Percentiles rank a stretch among this genome's conserved stretches.
Conservation (phyloP, 768 basidiomycete genomes). For the Coprinellus micaceus region DNA sequence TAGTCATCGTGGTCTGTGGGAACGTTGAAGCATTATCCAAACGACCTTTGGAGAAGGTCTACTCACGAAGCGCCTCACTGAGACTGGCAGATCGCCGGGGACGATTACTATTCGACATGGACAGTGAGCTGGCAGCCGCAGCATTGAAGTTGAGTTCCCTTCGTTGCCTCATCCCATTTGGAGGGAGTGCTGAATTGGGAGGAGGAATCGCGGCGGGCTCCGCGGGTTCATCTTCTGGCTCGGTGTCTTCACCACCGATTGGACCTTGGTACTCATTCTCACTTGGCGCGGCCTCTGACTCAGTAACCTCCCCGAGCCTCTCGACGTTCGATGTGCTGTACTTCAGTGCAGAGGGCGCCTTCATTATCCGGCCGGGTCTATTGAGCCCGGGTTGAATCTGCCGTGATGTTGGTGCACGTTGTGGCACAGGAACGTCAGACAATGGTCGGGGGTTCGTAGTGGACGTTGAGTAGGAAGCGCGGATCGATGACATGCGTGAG, state of each 20-base stretch:
- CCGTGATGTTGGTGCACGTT: conserved; percentile 32
- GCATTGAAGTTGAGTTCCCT: conserved; percentile 18
- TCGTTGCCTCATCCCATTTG: conserved; percentile 17
- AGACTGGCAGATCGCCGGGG: conserved; percentile 75
- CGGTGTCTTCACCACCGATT: conserved; percentile 23
- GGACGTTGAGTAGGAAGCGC: conserved; percentile 23
- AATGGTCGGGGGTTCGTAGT: conserved; percentile 24
- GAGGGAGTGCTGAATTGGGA: conserved; percentile 17
- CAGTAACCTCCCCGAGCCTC: conserved; percentile 31
- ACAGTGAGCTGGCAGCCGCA: conserved; percentile 25
- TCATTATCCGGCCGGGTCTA: conserved; percentile 49
- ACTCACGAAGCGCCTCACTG: conserved; percentile 56
- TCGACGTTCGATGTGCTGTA: conserved; percentile 36
- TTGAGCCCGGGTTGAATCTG: conserved; percentile 43
- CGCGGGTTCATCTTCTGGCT: conserved; percentile 31
- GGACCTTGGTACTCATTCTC: conserved; percentile 33
- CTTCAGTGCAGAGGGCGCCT: conserved; percentile 31
- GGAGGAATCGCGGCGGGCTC: conserved; percentile 26
- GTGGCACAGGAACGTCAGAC: conserved; percentile 31
- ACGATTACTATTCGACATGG: conserved; percentile 45
- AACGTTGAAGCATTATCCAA: too few relatives aligned
- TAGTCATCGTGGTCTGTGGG: conserved; percentile 33
- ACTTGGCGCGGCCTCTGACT: conserved; percentile 24
- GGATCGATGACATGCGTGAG: conserved; percentile 19
- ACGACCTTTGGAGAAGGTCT: too few relatives aligned